Base-by-base conservation (phyloP, 345 rosid species). In the Linum usitatissimum region DNA sequence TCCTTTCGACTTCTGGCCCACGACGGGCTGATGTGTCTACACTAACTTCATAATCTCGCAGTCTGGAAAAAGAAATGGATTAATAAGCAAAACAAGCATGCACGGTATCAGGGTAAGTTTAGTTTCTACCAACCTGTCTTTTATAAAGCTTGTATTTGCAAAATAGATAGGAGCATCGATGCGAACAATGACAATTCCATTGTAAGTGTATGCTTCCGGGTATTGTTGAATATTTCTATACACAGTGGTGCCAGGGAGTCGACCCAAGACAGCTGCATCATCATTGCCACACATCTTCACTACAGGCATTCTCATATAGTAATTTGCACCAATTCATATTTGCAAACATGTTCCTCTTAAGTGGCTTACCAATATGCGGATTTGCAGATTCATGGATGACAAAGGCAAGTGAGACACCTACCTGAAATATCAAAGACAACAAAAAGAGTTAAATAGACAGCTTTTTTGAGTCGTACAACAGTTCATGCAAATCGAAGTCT, bases 321-420 rank as follows among this genome's bases (percentile, higher is more conserved):
- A 34, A 34, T 34, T 4, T 34, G 8, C 38, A 3, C 6, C 4
- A 34, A 34, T 34, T 34, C 38, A 34, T 34, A 34, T 2, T 23
- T 2, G 28, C 28, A 34, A 34, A 34, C 38, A 45, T 45, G 14
- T 45, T 45, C 51, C 51, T 0, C 14, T 45, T 45, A 45, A 23
- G 17, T 45, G 6, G 59, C 59, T 55, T 55, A 55, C 59, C 59
- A 9, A 59, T 59, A 31, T 38, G 48, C 13, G 62, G 62, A 31
- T 59, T 59, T 59, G 62, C 48, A 30, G 62, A 30, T 17, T 59
- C 62, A 59, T 59, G 62, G 48, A 59, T 59, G 48, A 59, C 62
- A 59, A 59, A 59, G 30, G 62, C 62, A 59, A 59, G 62, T 30
- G 48, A 59, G 9, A 59, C 39, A 23, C 62, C 62, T 30, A 59